Percentiles rank a stretch among this genome's conserved stretches.
phyloP scores from a whole-genome alignment of 768 basidiomycete genomes.

The Phanerodontia chrysosporium region DNA sequence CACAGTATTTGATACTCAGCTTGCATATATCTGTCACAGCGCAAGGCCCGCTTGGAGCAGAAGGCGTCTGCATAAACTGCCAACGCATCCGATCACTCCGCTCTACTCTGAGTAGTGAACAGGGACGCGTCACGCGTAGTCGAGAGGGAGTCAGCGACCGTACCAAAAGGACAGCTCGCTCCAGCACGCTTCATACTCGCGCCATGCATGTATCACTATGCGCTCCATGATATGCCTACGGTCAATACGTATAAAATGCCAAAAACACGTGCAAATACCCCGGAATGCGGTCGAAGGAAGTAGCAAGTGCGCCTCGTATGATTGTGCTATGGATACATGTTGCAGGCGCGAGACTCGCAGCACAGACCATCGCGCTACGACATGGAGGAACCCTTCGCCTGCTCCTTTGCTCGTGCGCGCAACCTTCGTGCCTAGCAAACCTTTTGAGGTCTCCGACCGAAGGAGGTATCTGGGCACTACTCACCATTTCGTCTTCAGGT shows the following conservation, averaged over 20 bases:
- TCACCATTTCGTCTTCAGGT: conserved; percentile 79
- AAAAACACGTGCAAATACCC: conserved; percentile 24
- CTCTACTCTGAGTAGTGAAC: background rate
- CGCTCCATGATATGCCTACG: conserved; percentile 6
- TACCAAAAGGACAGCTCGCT: background rate
- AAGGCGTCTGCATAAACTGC: conserved; percentile 42
- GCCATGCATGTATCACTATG: conserved; percentile 5
- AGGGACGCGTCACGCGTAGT: background rate
- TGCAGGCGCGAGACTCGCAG: too few species aligned
- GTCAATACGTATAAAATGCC: conserved; percentile 21
- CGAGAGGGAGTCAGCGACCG: conserved; percentile 8
- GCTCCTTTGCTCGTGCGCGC: conserved; percentile 54
- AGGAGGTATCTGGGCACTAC: conserved; percentile 20
- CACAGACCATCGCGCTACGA: background rate
- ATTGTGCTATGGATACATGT: background rate
- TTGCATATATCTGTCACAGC: conserved; percentile 33
- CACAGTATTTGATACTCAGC: background rate
- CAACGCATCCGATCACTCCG: background rate
- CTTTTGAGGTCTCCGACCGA: background rate
- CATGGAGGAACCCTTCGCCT: conserved; percentile 14
- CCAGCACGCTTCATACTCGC: background rate
- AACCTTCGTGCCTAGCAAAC: conserved; percentile 57
- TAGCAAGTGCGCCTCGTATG: background rate
- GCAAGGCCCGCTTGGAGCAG: conserved; percentile 61
- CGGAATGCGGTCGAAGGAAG: background rate